A percentile compares a stretch with the other conserved stretches of the same genome.
Evolutionary conservation across 1,284 basidiomycete genomes (phyloP).

Genomic region (Pascua guehoae): DNA sequence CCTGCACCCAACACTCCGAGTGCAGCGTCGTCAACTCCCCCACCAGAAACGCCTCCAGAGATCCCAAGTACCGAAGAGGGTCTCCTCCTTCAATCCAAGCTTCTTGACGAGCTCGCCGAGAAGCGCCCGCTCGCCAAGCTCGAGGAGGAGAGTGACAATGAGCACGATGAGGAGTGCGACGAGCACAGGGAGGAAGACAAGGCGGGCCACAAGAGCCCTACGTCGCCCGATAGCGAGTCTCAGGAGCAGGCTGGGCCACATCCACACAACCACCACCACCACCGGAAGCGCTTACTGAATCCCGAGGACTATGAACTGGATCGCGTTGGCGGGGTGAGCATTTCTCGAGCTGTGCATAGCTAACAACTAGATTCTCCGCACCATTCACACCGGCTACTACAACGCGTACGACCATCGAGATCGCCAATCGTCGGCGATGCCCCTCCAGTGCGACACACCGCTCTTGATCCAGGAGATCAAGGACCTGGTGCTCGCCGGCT

Average conservation of each 20-base stretch:
- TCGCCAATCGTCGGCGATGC: slow-evolving; percentile 5
- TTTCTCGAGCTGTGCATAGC: not conserved
- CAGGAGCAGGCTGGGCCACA: not conserved
- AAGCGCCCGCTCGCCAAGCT: slow-evolving; percentile 82
- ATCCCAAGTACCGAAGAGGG: slow-evolving; percentile 27
- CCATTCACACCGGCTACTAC: slow-evolving; percentile 75
- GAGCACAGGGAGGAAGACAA: slow-evolving; percentile 1
- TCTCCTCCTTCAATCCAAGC: slow-evolving; percentile 54
- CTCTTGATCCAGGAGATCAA: slow-evolving; percentile 70
- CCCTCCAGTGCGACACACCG: slow-evolving; percentile 21
- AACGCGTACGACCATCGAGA: slow-evolving; percentile 38
- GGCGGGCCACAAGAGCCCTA: not conserved
- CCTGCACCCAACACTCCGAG: not conserved
- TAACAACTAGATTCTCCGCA: slow-evolving; percentile 61
- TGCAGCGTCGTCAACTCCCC: slow-evolving; percentile 8
- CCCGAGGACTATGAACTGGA: slow-evolving; percentile 83
- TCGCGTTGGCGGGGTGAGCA: slow-evolving; percentile 65
- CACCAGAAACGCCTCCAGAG: slow-evolving; percentile 17
- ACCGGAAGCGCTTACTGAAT: slow-evolving; percentile 62
- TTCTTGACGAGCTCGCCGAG: slow-evolving; percentile 77
- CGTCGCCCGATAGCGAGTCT: no score
- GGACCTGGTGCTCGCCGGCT: slow-evolving; percentile 66
- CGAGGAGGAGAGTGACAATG: slow-evolving; percentile 66
- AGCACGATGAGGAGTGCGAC: slow-evolving; percentile 6
- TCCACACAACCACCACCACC: slow-evolving; percentile 7